These are phyloP conservation scores for Penicillium brasilianum DNA, from an alignment of 2,329 filamentous ascomycete species.

Conservation along the genomic window DNA sequence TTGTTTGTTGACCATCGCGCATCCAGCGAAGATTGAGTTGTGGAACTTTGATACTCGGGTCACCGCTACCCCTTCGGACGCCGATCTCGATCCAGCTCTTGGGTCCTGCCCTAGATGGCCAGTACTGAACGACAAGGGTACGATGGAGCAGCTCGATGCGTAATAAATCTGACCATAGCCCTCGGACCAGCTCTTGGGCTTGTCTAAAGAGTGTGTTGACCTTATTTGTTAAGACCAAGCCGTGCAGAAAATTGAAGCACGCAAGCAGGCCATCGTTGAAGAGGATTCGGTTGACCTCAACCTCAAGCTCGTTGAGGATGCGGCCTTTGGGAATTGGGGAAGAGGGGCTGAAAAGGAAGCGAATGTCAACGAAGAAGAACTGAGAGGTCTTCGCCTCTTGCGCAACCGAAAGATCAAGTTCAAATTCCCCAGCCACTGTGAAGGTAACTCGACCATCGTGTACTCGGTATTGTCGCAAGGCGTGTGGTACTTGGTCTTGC, in stretches of 20 bases:
- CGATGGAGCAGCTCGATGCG: constrained; percentile 80
- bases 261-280: constrained; percentile 72
- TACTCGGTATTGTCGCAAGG: constrained; percentile 78
- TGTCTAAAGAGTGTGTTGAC: constrained; percentile 81
- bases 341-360: constrained; percentile 78
- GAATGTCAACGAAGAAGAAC: constrained; percentile 93
- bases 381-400: constrained; percentile 82
- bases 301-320: constrained; percentile 70
- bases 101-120: constrained; percentile 70
- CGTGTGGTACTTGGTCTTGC: constrained; percentile 78
- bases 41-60: constrained; percentile 31
- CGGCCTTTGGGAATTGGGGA: constrained; percentile 65
- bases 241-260: constrained; percentile 86
- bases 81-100: constrained; percentile 95
- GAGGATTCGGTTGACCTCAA: constrained; percentile 73
- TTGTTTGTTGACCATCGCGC: constrained; percentile 76
- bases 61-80: constrained; percentile 51
- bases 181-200: constrained; percentile 69
- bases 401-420: constrained; percentile 88
- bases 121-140: constrained; percentile 87
- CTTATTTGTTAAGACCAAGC: constrained; percentile 87
- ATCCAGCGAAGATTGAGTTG: constrained; percentile 72
- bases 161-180: constrained; percentile 78
- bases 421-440: constrained; percentile 79
- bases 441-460: constrained; percentile 90